phyloP scores from a whole-genome alignment of 352 stramenopile genomes.

The Pythium utonaiense region DNA sequence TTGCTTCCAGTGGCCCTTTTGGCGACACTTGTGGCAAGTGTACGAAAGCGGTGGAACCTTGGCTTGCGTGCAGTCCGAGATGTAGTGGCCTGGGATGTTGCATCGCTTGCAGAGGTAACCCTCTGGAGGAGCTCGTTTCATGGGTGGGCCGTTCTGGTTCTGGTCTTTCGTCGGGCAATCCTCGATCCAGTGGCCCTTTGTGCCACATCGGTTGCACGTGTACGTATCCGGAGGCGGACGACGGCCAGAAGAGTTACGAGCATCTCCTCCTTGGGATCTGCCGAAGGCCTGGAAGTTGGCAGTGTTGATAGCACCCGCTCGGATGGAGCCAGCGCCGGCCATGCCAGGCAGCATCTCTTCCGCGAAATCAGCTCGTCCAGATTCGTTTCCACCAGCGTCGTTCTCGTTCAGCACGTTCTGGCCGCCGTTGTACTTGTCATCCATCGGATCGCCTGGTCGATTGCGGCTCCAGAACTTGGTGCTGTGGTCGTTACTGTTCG shows the following conservation, averaged over 20 bases:
- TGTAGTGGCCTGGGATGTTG: slow-evolving; percentile 83
- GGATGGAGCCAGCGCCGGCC: slow-evolving; percentile 52
- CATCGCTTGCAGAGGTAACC: slow-evolving; percentile 87
- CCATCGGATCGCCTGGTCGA: slow-evolving; percentile 88
- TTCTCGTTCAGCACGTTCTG: slow-evolving; percentile 67
- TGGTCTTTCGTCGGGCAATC: slow-evolving; percentile 86
- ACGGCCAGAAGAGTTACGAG: slow-evolving; percentile 24
- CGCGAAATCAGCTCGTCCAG: slow-evolving; percentile 21
- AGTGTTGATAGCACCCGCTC: slow-evolving; percentile 63
- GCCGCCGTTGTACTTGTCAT: slow-evolving; percentile 87
- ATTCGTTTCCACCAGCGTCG: slow-evolving; percentile 41
- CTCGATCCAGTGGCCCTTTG: slow-evolving; percentile 86
- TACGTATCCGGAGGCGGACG: slow-evolving; percentile 78
- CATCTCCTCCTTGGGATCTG: slow-evolving; percentile 19
- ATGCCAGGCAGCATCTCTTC: slow-evolving; percentile 68
- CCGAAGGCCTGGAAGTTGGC: slow-evolving; percentile 72
- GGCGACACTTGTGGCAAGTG: slow-evolving; percentile 84
- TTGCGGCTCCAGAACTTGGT: slow-evolving; percentile 98
- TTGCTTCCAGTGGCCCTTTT: slow-evolving; percentile 88
- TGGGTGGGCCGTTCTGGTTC: slow-evolving; percentile 30
- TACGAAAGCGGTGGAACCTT: slow-evolving; percentile 81
- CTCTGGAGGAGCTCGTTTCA: slow-evolving; percentile 52
- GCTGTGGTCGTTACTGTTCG: slow-evolving; percentile 92
- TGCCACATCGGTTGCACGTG: slow-evolving; percentile 85
- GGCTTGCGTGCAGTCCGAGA: slow-evolving; percentile 80